A percentile compares a stretch with the other conserved stretches of the same genome.
These are phyloP conservation scores for Taiozyma sp. DNA, from an alignment of 1,139 yeast species.

Conservation along the genomic window DNA sequence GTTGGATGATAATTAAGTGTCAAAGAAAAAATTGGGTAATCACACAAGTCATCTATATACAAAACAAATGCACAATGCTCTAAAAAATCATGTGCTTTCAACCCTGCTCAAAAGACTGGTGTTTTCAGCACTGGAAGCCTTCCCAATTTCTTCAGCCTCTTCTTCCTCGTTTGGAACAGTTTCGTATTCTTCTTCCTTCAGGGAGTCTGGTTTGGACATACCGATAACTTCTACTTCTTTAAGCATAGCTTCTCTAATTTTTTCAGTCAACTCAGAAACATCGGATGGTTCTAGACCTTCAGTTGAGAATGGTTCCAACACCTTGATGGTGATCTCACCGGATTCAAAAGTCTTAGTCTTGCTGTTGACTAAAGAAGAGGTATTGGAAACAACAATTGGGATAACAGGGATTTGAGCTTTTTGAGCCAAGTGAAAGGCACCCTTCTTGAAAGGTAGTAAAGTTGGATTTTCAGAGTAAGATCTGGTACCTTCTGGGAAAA, in stretches of 20 bases:
- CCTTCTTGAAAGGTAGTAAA: constrained; percentile 87
- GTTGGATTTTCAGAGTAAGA: constrained; percentile 64
- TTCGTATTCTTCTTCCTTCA: constrained; percentile 11
- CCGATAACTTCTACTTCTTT: constrained; percentile 35
- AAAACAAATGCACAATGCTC: neutral
- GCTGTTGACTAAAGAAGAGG: constrained; percentile 65
- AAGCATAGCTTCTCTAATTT: constrained; percentile 36
- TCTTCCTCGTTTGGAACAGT: constrained; percentile 18
- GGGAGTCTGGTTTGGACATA: constrained; percentile 30
- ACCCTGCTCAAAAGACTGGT: constrained; percentile 19
- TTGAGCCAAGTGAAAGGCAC: constrained; percentile 95
- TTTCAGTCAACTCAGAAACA: constrained; percentile 43
- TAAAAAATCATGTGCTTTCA: neutral
- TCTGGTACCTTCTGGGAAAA: constrained; percentile 96
- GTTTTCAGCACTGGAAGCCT: constrained; percentile 16
- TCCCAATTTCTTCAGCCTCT: constrained; percentile 6
- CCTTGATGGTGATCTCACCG: constrained; percentile 63
- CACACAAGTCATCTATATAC: neutral
- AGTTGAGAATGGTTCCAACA: constrained; percentile 62
- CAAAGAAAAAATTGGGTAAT: too few relatives aligned
- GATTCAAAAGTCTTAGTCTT: constrained; percentile 49
- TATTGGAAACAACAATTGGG: constrained; percentile 83
- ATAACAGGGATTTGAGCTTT: constrained; percentile 87
- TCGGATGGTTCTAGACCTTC: constrained; percentile 51
- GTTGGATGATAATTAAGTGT: too few relatives aligned